Evolutionary conservation across 75 land plant species (phyloP).

Genomic region (Sequoia sempervirens): DNA sequence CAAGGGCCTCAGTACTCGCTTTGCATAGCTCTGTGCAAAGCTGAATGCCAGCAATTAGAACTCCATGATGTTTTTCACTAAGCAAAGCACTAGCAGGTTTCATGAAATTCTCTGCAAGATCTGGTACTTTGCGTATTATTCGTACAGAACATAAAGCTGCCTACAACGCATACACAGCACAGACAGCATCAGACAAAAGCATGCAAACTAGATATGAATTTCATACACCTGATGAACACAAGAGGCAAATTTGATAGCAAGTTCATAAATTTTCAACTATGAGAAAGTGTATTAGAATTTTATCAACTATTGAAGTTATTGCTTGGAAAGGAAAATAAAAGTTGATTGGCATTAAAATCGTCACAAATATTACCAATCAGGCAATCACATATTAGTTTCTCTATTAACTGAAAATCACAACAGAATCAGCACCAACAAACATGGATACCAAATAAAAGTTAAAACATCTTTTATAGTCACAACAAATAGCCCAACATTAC

Average conservation of each 20-base stretch:
- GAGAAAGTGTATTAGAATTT: neutral
- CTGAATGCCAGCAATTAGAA: conserved; percentile 84
- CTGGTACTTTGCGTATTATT: conserved; percentile 93
- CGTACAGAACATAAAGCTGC: conserved; percentile 97
- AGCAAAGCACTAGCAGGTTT: conserved; percentile 75
- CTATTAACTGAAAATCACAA: neutral
- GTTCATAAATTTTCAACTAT: neutral
- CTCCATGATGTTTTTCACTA: conserved; percentile 98
- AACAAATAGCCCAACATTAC: conserved; percentile 22
- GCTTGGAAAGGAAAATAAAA: neutral
- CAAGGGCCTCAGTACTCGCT: conserved; percentile 76
- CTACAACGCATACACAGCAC: conserved; percentile 30
- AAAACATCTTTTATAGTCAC: neutral
- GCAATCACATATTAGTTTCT: neutral
- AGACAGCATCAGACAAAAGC: neutral
- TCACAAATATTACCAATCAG: neutral
- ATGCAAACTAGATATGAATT: neutral
- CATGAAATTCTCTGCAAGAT: conserved; percentile 85
- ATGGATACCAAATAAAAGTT: neutral
- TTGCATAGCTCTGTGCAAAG: conserved; percentile 92
- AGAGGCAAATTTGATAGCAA: neutral
- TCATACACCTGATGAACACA: neutral
- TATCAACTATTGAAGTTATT: neutral
- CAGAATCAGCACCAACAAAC: neutral
- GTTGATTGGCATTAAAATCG: neutral